Evolutionary conservation across 108 stramenopile genomes (phyloP), one percentile per base, ranked within the genome.

Genomic region (Cylindrotheca closterium): DNA sequence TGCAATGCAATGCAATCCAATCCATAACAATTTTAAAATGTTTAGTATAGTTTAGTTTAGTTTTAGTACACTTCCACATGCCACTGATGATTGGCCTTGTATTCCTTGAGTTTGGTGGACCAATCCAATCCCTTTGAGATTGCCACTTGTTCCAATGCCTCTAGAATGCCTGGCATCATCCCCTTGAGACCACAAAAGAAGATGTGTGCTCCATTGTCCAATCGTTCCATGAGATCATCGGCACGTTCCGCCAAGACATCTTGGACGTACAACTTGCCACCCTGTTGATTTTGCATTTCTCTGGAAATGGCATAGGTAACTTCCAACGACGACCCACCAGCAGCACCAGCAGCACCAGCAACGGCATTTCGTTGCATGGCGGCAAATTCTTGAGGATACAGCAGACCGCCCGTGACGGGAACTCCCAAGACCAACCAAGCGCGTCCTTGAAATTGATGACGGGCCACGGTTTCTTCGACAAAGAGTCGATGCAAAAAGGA

Each of bases 111-210:
- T 51, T 80, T 90, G 0, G 47, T 53, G 28, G 68, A 58, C 82
- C 83, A 94, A 55, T 78, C 84, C 24, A 85, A 47, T 27, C 93
- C 87, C 30, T 63, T 45, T 4, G 34, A 26, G 7, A 50, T 71
- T 30, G 81, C 84, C 18, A 92, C 85, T 27, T 75, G 45, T 50
- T 94, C 93, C 58, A 91, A 68, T 4, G 88, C 81, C 8, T 82
- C 83, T 25, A 90, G 51, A 62, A 94, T 88, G 10, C 84, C 84
- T 7, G 93, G 93, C 93, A 94, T 94, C 93, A 95, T 95, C 3
- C 93, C 93, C 79, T 88, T 90, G 53, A 95, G 68, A 4, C 93
- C 93, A 74, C 93, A 95, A 69, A 95, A 92, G 75, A 92, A 95
- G 51, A 89, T 79, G 46, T 67, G 54, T 23, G 93, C 93, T 19